Conservation (phyloP, 768 basidiomycete species). For the Chalciporus sphaerocephalus region DNA sequence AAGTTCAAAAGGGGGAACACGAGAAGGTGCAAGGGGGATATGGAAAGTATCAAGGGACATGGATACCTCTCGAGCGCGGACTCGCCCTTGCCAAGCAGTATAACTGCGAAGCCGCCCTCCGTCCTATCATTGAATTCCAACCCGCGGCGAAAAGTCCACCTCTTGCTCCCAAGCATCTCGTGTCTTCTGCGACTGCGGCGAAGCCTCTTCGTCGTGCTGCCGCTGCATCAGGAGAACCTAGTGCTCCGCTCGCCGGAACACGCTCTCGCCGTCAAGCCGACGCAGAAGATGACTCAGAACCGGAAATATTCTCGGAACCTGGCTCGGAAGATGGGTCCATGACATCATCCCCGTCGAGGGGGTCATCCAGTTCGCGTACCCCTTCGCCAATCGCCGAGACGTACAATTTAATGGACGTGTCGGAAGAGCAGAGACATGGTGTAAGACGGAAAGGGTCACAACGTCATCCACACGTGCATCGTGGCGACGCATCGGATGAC, state of each 20-base stretch:
- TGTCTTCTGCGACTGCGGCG: slow-evolving; percentile 54
- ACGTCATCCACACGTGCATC: slow-evolving; percentile 43
- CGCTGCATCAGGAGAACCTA: slow-evolving; percentile 15
- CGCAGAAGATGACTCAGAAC: slow-evolving; percentile 56
- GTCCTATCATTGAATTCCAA: slow-evolving; percentile 92
- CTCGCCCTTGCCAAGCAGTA: slow-evolving; percentile 85
- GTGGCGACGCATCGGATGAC: slow-evolving; percentile 42
- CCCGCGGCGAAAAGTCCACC: slow-evolving; percentile 89
- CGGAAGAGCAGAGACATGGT: slow-evolving; percentile 32
- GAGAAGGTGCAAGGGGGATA: slow-evolving; percentile 99
- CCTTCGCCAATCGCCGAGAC: slow-evolving; percentile 75
- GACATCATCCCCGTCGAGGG: slow-evolving; percentile 85
- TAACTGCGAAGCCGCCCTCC: slow-evolving; percentile 79
- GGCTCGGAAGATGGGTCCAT: slow-evolving; percentile 85
- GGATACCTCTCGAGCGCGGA: slow-evolving; percentile 95
- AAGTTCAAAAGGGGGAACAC: slow-evolving; percentile 97
- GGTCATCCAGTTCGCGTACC: slow-evolving; percentile 84
- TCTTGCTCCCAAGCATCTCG: slow-evolving; percentile 92
- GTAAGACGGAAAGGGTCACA: slow-evolving; percentile 46
- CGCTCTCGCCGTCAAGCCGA: slow-evolving; percentile 53
- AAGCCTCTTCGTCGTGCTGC: slow-evolving; percentile 27
- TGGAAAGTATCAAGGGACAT: slow-evolving; percentile 99
- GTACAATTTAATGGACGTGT: slow-evolving; percentile 29
- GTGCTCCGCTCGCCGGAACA: slow-evolving; percentile 37
- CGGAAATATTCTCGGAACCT: slow-evolving; percentile 59